These are phyloP conservation scores for Solidago caesia DNA, from an alignment of 129 eudicot species.

Conservation along the genomic window DNA sequence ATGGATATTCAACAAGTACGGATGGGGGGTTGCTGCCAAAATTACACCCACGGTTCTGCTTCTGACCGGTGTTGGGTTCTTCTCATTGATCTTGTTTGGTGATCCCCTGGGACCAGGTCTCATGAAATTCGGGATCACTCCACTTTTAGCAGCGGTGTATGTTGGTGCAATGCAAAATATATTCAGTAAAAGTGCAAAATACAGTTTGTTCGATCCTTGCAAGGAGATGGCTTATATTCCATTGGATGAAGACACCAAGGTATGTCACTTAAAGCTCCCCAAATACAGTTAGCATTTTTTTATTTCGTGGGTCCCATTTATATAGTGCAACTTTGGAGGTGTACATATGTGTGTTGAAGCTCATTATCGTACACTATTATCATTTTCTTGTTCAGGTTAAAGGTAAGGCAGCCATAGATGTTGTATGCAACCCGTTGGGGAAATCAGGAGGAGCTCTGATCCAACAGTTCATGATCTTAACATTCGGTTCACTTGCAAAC, in stretches of 20 bases:
- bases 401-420: constrained; percentile 98
- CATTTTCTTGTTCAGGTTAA: constrained; percentile 51
- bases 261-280: background rate
- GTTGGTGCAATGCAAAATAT: constrained; percentile 99
- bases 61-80: constrained; percentile 94
- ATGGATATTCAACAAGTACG: constrained; percentile 90
- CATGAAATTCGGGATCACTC: constrained; percentile 73
- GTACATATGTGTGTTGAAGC: background rate
- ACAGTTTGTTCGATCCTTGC: constrained; percentile 98
- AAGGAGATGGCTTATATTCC: constrained; percentile 99
- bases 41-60: constrained; percentile 94
- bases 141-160: constrained; percentile 95
- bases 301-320: background rate
- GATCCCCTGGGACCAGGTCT: constrained; percentile 74
- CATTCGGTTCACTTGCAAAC: constrained; percentile 95
- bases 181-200: constrained; percentile 97
- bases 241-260: constrained; percentile 98
- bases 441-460: constrained; percentile 96
- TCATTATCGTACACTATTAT: background rate
- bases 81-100: constrained; percentile 86
- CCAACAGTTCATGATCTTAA: constrained; percentile 96
- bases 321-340: background rate
- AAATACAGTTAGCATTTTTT: background rate
- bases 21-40: constrained; percentile 98
- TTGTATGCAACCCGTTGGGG: constrained; percentile 96